Evolutionary conservation across 495 filamentous ascomycete species (phyloP).

Genomic region (Sordaria brevicollis): DNA sequence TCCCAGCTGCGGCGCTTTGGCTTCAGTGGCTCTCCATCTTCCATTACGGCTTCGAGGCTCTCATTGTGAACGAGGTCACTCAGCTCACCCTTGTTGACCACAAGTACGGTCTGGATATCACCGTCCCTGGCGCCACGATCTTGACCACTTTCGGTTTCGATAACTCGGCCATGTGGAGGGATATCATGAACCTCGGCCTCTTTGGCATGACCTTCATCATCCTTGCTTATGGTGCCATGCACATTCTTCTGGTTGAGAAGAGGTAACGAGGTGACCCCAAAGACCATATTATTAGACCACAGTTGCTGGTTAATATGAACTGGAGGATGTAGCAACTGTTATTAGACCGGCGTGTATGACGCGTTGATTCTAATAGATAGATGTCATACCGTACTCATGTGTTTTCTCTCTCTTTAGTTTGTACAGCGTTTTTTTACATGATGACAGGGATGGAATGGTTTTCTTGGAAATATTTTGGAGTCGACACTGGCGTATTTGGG

Average conservation of each 20-base stretch:
- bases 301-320: neutral
- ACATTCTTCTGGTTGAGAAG: constrained; percentile 86
- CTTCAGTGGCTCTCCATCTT: constrained; percentile 96
- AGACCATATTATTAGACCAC: neutral
- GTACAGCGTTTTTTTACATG: neutral
- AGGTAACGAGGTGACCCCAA: constrained; percentile 36
- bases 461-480: neutral
- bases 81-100: constrained; percentile 82
- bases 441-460: neutral
- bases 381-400: neutral
- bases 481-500: neutral
- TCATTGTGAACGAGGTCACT: constrained; percentile 97
- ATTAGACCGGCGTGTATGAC: neutral
- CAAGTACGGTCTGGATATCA: constrained; percentile 91
- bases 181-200: constrained; percentile 70
- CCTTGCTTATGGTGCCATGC: constrained; percentile 86
- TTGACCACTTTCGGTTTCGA: constrained; percentile 89
- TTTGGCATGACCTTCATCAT: constrained; percentile 79
- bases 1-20: constrained; percentile 75
- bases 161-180: constrained; percentile 70
- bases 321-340: neutral
- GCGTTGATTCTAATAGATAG: neutral
- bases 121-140: constrained; percentile 90
- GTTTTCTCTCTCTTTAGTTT: neutral
- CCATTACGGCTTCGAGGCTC: constrained; percentile 93